Conservation (phyloP, 768 basidiomycete species). For the Chalciporus sphaerocephalus region DNA sequence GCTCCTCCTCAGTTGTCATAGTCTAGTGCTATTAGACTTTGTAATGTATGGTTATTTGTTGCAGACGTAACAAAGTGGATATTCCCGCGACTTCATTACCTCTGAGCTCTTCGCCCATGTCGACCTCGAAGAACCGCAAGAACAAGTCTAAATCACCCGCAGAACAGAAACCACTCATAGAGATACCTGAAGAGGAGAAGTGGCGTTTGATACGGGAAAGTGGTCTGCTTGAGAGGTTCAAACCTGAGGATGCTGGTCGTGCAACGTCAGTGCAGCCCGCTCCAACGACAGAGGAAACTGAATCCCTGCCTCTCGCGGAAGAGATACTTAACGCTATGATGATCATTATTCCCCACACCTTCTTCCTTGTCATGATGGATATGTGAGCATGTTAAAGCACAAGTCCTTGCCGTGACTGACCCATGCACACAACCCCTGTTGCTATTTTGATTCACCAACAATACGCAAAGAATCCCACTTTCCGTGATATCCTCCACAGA, state of each 20-base stretch:
- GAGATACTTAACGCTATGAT: constrained; percentile 67
- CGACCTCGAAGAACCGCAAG: constrained; percentile 23
- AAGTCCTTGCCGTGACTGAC: constrained; percentile 1
- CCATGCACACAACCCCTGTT: neutral
- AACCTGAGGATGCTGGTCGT: constrained; percentile 8
- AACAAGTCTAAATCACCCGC: constrained; percentile 8
- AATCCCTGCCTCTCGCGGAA: constrained; percentile 45
- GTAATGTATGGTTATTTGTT: neutral
- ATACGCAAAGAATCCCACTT: constrained; percentile 58
- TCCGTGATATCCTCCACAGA: constrained; percentile 47
- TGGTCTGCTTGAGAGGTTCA: constrained; percentile 47
- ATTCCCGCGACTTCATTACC: too few relatives aligned
- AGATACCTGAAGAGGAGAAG: constrained; percentile 72
- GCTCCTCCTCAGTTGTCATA: constrained; percentile 19
- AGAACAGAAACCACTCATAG: constrained; percentile 27
- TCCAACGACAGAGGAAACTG: constrained; percentile 29
- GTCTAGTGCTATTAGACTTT: neutral
- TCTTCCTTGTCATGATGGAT: constrained; percentile 76
- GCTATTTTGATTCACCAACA: constrained; percentile 72
- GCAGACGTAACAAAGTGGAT: neutral
- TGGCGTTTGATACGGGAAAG: constrained; percentile 70
- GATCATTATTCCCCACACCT: constrained; percentile 70
- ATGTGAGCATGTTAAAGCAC: constrained; percentile 50
- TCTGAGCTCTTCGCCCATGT: constrained; percentile 19
- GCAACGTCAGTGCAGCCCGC: neutral